Conservation (phyloP, 2,329 filamentous ascomycete genomes). For the Sarocladiaceae sp. region DNA sequence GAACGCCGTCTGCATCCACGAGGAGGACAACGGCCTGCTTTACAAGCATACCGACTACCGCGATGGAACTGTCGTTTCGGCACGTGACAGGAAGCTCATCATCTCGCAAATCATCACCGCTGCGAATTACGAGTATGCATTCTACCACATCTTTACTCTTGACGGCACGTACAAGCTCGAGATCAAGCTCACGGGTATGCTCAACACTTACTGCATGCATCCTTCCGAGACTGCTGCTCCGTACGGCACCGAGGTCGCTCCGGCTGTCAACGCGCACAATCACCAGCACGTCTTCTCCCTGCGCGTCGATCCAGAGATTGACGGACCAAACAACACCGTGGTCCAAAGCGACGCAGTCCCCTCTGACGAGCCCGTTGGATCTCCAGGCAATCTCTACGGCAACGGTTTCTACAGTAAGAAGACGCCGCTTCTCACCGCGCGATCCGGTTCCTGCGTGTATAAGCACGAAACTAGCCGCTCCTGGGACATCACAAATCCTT, state of each 20-base stretch:
- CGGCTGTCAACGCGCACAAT: slow-evolving; percentile 29
- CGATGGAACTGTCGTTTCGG: slow-evolving; percentile 53
- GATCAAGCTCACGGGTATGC: slow-evolving; percentile 40
- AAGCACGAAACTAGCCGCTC: slow-evolving; percentile 19
- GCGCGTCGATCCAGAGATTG: slow-evolving; percentile 58
- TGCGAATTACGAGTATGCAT: slow-evolving; percentile 59
- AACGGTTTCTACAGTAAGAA: slow-evolving; percentile 59
- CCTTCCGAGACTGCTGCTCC: slow-evolving; percentile 27
- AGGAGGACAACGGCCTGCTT: slow-evolving; percentile 49
- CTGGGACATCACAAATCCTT: slow-evolving; percentile 41
- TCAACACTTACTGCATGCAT: slow-evolving; percentile 39
- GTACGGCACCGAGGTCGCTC: slow-evolving; percentile 61
- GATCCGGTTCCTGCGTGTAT: slow-evolving; percentile 19
- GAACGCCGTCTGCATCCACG: slow-evolving; percentile 33
- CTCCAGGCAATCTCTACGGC: slow-evolving; percentile 66
- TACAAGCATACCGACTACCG: slow-evolving; percentile 64
- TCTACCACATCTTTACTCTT: slow-evolving; percentile 33
- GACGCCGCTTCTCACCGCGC: slow-evolving; percentile 20
- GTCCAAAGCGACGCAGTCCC: slow-evolving; percentile 64
- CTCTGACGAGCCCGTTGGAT: slow-evolving; percentile 60
- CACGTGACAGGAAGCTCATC: slow-evolving; percentile 54
- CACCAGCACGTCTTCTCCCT: slow-evolving; percentile 76
- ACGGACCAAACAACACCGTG: slow-evolving; percentile 47
- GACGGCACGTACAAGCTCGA: slow-evolving; percentile 61
- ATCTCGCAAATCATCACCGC: slow-evolving; percentile 63